Evolutionary conservation across 768 basidiomycete species (phyloP).

Genomic region (Tephrocybe sp.): DNA sequence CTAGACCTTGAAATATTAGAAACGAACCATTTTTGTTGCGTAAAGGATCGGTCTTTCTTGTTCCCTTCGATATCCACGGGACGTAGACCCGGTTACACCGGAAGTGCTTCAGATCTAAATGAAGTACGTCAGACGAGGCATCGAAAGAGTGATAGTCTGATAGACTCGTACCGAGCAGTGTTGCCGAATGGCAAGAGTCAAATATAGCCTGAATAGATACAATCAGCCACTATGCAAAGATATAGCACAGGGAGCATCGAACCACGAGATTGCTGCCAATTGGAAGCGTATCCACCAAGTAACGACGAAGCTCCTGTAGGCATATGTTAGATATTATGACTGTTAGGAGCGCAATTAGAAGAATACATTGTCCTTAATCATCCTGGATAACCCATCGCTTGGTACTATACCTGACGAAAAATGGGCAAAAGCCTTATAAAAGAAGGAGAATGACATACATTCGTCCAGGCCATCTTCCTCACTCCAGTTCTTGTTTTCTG

Average conservation of each 20-base stretch:
- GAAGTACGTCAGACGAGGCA: background rate
- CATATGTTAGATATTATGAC: background rate
- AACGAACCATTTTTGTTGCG: slow-evolving; percentile 32
- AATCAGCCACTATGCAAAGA: background rate
- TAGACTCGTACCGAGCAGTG: slow-evolving; percentile 31
- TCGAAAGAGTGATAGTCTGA: background rate
- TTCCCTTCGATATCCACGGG: slow-evolving; percentile 46
- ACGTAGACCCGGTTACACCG: slow-evolving; percentile 46
- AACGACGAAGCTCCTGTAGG: slow-evolving; percentile 30
- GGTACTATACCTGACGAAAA: slow-evolving; percentile 36
- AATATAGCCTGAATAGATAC: slow-evolving; percentile 30
- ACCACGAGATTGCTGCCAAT: slow-evolving; percentile 36
- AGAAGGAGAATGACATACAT: slow-evolving; percentile 29
- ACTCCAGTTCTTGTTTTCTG: slow-evolving; percentile 37
- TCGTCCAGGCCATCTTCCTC: slow-evolving; percentile 57
- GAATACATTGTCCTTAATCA: slow-evolving; percentile 39
- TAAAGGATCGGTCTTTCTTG: slow-evolving; percentile 30
- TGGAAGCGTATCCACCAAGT: slow-evolving; percentile 38
- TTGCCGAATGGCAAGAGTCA: slow-evolving; percentile 42
- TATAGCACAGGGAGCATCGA: slow-evolving; percentile 17
- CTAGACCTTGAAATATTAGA: background rate
- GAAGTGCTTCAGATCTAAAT: slow-evolving; percentile 41
- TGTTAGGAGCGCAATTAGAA: background rate
- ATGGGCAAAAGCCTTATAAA: background rate
- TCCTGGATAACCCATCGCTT: slow-evolving; percentile 31